Evolutionary conservation across 2,329 filamentous ascomycete species (phyloP).

Genomic region (Penicillium sumatraense): DNA sequence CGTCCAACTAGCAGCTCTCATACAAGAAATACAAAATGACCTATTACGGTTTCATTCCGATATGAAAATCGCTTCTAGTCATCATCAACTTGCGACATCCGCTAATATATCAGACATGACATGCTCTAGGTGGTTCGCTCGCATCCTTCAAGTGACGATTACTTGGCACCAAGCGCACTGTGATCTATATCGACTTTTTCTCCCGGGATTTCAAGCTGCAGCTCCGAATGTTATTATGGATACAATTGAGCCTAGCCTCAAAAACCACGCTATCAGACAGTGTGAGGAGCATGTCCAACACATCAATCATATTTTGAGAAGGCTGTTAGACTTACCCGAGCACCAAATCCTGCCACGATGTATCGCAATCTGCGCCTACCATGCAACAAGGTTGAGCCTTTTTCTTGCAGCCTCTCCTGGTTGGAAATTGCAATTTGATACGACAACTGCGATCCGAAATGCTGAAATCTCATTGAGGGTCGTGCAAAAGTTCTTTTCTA

Average conservation of each 20-base stretch:
- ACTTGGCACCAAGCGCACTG: slow-evolving; percentile 20
- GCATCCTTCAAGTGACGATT: slow-evolving; percentile 14
- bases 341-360: slow-evolving; percentile 5
- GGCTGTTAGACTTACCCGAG: background rate
- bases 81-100: background rate
- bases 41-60: slow-evolving; percentile 14
- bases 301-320: slow-evolving; percentile 9
- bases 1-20: slow-evolving; percentile 9
- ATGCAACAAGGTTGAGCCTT: slow-evolving; percentile 13
- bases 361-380: slow-evolving; percentile 18
- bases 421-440: background rate
- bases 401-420: slow-evolving; percentile 9
- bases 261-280: slow-evolving; percentile 3
- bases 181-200: slow-evolving; percentile 19
- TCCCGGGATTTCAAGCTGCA: slow-evolving; percentile 12
- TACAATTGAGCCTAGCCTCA: slow-evolving; percentile 5
- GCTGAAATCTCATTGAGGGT: slow-evolving; percentile 7
- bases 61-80: slow-evolving; percentile 4
- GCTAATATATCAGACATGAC: background rate
- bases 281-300: slow-evolving; percentile 11
- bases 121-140: slow-evolving; percentile 15
- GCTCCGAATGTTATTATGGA: slow-evolving; percentile 14
- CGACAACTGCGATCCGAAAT: slow-evolving; percentile 1
- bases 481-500: slow-evolving; percentile 5
- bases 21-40: slow-evolving; percentile 18